phyloP scores from a whole-genome alignment of 1,284 basidiomycete species.

The Fomitopsis betulina region DNA sequence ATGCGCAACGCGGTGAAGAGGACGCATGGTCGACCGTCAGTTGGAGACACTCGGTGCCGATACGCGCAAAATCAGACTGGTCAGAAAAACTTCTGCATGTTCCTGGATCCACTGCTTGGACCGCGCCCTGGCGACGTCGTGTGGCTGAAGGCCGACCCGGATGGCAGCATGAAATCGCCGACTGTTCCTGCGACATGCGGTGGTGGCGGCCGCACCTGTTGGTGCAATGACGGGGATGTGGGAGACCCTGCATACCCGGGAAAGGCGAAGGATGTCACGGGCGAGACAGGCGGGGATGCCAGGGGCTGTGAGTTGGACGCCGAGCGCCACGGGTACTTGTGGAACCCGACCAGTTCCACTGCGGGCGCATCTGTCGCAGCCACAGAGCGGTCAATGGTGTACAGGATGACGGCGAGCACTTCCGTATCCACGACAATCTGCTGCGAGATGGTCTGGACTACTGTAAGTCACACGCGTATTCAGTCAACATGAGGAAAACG shows the following conservation, averaged over 20 bases:
- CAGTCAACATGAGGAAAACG: constrained; percentile 13
- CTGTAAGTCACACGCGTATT: constrained; percentile 15
- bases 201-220: constrained; percentile 2
- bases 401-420: constrained; percentile 56
- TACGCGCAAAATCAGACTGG: not conserved
- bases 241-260: constrained; percentile 8
- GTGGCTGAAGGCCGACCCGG: constrained; percentile 6
- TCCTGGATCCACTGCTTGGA: not conserved
- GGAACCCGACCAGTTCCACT: constrained; percentile 52
- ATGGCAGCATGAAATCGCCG: constrained; percentile 3
- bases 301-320: constrained; percentile 20
- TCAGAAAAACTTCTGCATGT: constrained; percentile 3
- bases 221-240: constrained; percentile 7
- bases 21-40: not conserved
- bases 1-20: not conserved
- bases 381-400: constrained; percentile 54
- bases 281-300: constrained; percentile 16
- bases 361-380: constrained; percentile 45
- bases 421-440: constrained; percentile 62
- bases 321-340: constrained; percentile 35
- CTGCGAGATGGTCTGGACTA: constrained; percentile 58
- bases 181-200: constrained; percentile 5
- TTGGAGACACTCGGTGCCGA: not conserved
- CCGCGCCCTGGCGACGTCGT: not conserved
- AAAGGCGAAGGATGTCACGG: constrained; percentile 5